Conservation (phyloP, 2,329 filamentous ascomycete genomes). For the Monilinia vaccinii-corymbosi region DNA sequence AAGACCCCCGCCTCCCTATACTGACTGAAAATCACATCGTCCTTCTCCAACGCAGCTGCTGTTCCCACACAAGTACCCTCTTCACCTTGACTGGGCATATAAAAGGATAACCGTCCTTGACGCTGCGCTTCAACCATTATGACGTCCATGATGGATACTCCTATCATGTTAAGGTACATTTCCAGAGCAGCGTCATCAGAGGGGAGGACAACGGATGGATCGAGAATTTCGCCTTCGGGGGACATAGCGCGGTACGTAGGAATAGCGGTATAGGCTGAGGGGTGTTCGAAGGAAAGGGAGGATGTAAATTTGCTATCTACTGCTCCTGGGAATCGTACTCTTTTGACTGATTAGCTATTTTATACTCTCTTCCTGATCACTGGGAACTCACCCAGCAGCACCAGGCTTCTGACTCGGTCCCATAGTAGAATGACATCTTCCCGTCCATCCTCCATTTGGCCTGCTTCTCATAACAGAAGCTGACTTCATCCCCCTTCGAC, state of each 20-base stretch:
- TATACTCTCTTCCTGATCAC: not conserved
- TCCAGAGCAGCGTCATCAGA: constrained; percentile 22
- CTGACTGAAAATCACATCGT: constrained; percentile 88
- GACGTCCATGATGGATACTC: constrained; percentile 78
- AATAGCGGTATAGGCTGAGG: constrained; percentile 64
- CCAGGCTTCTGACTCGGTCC: constrained; percentile 22
- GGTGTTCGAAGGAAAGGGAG: constrained; percentile 66
- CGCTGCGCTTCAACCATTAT: constrained; percentile 98
- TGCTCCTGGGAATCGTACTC: constrained; percentile 69
- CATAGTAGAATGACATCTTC: constrained; percentile 24
- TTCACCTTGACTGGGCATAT: constrained; percentile 59
- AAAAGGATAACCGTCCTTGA: constrained; percentile 59
- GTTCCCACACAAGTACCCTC: constrained; percentile 90
- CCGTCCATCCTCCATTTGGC: not conserved
- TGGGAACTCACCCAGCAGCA: constrained; percentile 19
- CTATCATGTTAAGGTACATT: constrained; percentile 50
- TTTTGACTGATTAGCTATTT: constrained; percentile 32
- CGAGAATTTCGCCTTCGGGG: constrained; percentile 76
- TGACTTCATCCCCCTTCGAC: not conserved
- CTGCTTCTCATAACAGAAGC: not conserved
- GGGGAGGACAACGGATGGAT: constrained; percentile 55
- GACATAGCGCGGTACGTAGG: constrained; percentile 89
- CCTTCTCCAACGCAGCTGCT: constrained; percentile 70
- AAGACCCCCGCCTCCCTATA: constrained; percentile 93
- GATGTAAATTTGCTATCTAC: constrained; percentile 89